Conservation (phyloP, 176 grass and related monocot species). For the Paspalum vaginatum region DNA sequence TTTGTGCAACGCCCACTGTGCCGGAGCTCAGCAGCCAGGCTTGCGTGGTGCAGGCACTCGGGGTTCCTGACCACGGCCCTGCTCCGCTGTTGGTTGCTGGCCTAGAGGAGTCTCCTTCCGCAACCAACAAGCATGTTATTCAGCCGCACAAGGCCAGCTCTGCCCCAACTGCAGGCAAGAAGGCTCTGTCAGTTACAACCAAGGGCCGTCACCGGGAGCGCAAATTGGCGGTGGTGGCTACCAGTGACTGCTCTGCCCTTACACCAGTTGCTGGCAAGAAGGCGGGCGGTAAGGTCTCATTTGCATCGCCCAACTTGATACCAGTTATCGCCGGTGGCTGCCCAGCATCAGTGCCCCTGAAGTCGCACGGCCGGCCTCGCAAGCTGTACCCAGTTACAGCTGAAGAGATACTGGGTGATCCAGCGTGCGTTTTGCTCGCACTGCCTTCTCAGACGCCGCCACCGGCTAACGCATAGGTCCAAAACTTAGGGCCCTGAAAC, state of each 20-base stretch:
- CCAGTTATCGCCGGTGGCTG: not conserved
- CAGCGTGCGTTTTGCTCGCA: conserved; percentile 24
- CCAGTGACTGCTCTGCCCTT: not conserved
- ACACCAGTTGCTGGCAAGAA: conserved; percentile 5
- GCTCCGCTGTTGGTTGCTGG: not conserved
- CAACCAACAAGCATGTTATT: not conserved
- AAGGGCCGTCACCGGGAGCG: not conserved
- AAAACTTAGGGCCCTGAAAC: conserved; percentile 11
- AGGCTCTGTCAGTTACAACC: not conserved
- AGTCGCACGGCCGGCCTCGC: not conserved
- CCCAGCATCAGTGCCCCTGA: not conserved
- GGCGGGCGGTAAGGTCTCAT: not conserved
- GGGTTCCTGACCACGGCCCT: not conserved
- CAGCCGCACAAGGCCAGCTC: not conserved
- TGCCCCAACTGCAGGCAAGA: conserved; percentile 11
- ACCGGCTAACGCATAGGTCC: not conserved
- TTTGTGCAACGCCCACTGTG: not conserved
- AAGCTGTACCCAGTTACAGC: not conserved
- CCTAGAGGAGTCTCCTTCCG: not conserved
- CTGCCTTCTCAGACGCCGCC: conserved; percentile 17
- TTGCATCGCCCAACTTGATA: not conserved
- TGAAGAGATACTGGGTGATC: conserved; percentile 16
- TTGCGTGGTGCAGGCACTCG: not conserved
- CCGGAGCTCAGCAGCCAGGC: not conserved
- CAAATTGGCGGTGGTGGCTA: not conserved